Evolutionary conservation across 1,284 basidiomycete genomes (phyloP).

Genomic region (Polyporus tsugae): DNA sequence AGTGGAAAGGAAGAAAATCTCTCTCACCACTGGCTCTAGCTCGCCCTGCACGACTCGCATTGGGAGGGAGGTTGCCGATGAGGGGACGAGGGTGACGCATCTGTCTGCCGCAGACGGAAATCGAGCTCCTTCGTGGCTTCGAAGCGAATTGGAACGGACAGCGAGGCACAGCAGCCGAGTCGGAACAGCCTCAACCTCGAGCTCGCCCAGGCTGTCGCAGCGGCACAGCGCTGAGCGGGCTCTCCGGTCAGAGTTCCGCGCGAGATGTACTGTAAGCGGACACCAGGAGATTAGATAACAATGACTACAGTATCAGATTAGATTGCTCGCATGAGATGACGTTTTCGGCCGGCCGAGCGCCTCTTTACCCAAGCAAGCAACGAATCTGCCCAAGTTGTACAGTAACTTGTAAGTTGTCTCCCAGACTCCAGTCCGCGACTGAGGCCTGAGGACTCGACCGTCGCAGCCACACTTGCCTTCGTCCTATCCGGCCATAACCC

Average conservation of each 20-base stretch:
- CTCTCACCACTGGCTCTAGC: neutral
- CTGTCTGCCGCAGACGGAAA: slow-evolving; percentile 1
- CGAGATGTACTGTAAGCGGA: too few species aligned
- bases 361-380: too few species aligned
- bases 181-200: neutral
- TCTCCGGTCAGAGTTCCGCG: neutral
- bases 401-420: too few species aligned
- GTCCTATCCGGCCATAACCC: neutral
- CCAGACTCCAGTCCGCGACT: too few species aligned
- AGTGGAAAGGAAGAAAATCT: neutral
- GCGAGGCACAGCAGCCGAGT: neutral
- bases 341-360: neutral
- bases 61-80: neutral
- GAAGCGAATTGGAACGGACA: neutral
- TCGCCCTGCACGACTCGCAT: neutral
- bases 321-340: neutral
- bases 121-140: neutral
- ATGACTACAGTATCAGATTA: neutral
- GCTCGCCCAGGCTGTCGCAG: neutral
- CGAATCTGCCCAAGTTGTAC: too few species aligned
- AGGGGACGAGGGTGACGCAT: neutral
- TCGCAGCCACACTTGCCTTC: neutral
- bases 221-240: neutral
- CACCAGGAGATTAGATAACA: neutral
- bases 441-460: too few species aligned